Conservation (phyloP, 768 basidiomycete genomes). For the Hirschioporus abietinus region DNA sequence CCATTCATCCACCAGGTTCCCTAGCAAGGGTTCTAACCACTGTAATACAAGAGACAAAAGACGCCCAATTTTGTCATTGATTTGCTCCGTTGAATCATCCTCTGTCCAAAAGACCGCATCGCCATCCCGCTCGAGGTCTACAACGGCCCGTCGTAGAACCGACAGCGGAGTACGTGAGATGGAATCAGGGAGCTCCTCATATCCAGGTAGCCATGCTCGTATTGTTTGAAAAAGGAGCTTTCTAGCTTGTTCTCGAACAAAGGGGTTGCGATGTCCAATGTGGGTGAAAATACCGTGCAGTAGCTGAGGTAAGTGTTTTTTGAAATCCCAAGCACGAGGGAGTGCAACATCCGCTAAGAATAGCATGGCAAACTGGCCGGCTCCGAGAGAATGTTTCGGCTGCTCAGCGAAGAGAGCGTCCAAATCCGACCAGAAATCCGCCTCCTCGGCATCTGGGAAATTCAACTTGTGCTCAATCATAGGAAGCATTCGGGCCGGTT, state of each 20-base stretch:
- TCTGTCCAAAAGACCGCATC: conserved; percentile 66
- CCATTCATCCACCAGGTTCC: conserved; percentile 69
- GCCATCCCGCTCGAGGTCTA: conserved; percentile 53
- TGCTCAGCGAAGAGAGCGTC: conserved; percentile 68
- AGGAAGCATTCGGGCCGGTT: conserved; percentile 80
- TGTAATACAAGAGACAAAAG: conserved; percentile 62
- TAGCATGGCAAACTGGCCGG: conserved; percentile 85
- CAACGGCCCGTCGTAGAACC: conserved; percentile 45
- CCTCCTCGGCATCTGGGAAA: conserved; percentile 55
- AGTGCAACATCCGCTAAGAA: conserved; percentile 75
- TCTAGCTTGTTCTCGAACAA: conserved; percentile 66
- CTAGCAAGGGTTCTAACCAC: conserved; percentile 64
- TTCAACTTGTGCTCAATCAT: conserved; percentile 66
- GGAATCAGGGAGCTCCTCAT: conserved; percentile 63
- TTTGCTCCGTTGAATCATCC: conserved; percentile 50
- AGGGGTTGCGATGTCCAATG: conserved; percentile 68
- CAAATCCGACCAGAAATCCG: conserved; percentile 76
- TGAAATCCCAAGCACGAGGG: conserved; percentile 71
- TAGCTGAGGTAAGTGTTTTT: conserved; percentile 62
- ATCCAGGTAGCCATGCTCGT: conserved; percentile 76
- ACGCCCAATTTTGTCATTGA: conserved; percentile 61
- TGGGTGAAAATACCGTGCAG: conserved; percentile 80
- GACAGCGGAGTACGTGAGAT: conserved; percentile 37
- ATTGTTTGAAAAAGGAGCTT: conserved; percentile 82
- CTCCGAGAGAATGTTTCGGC: conserved; percentile 64